These are phyloP conservation scores for Wickerhamiella spandovensis DNA, from an alignment of 805 yeast species.

Conservation along the genomic window DNA sequence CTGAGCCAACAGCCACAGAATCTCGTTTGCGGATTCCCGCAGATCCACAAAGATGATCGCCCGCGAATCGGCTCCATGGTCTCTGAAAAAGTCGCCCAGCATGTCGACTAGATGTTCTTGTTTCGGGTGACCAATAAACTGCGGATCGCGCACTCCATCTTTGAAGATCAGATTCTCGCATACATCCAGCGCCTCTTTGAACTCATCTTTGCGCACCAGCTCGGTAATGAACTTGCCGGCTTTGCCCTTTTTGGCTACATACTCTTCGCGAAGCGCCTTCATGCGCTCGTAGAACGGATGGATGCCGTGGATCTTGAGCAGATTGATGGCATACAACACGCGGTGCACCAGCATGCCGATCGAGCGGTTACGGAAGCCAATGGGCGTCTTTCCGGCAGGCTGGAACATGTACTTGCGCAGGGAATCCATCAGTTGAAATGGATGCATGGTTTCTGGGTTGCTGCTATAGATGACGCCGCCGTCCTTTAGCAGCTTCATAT, in stretches of 20 bases:
- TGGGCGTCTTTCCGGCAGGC: slow-evolving; percentile 12
- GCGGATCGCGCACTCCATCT: slow-evolving; percentile 12
- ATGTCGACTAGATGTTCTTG: slow-evolving; percentile 45
- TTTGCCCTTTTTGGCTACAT: slow-evolving; percentile 18
- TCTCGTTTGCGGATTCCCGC: slow-evolving; percentile 82
- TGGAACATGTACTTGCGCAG: slow-evolving; percentile 32
- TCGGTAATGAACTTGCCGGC: slow-evolving; percentile 51
- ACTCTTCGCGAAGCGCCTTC: slow-evolving; percentile 34
- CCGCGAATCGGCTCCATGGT: slow-evolving; percentile 33
- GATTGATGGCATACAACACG: slow-evolving; percentile 42
- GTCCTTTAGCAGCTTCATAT: slow-evolving; percentile 48
- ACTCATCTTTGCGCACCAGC: slow-evolving; percentile 41
- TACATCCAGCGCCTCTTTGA: slow-evolving; percentile 31
- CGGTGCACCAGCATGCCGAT: slow-evolving; percentile 45
- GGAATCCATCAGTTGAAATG: slow-evolving; percentile 39
- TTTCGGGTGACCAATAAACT: slow-evolving; percentile 57
- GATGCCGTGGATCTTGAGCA: slow-evolving; percentile 69
- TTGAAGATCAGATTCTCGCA: slow-evolving; percentile 33
- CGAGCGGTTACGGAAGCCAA: slow-evolving; percentile 18
- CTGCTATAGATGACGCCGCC: slow-evolving; percentile 47
- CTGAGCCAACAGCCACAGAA: slow-evolving; percentile 43
- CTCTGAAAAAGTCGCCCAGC: slow-evolving; percentile 39
- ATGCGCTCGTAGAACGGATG: slow-evolving; percentile 56
- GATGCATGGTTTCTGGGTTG: slow-evolving; percentile 41
- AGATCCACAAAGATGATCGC: slow-evolving; percentile 81